Evolutionary conservation across 2,329 filamentous ascomycete genomes (phyloP).

Genomic region (Neonectria hederae): DNA sequence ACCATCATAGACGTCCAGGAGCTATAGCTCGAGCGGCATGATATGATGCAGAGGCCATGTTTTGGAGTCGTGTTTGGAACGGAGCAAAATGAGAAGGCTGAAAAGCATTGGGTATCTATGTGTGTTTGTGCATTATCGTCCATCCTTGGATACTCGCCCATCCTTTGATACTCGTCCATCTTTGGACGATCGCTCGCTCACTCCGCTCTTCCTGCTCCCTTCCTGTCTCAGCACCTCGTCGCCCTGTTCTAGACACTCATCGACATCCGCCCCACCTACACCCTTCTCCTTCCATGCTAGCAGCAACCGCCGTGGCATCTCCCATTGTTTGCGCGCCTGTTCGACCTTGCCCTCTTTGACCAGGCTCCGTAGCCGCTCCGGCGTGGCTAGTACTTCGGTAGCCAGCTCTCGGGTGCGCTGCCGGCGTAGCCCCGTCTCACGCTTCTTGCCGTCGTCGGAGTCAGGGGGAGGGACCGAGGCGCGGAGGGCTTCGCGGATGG

Average conservation of each 20-base stretch:
- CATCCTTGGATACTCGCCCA: slow-evolving; percentile 26
- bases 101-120: slow-evolving; percentile 35
- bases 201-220: slow-evolving; percentile 27
- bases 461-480: slow-evolving; percentile 58
- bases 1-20: slow-evolving; percentile 70
- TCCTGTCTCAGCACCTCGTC: slow-evolving; percentile 56
- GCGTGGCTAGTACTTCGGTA: slow-evolving; percentile 68
- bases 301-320: slow-evolving; percentile 61
- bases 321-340: slow-evolving; percentile 68
- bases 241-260: slow-evolving; percentile 63
- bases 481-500: slow-evolving; percentile 63
- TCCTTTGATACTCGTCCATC: slow-evolving; percentile 32
- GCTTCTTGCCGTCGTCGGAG: slow-evolving; percentile 49
- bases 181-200: slow-evolving; percentile 35
- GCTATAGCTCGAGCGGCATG: slow-evolving; percentile 41
- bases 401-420: slow-evolving; percentile 65
- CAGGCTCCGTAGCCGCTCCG: slow-evolving; percentile 66
- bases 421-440: slow-evolving; percentile 45
- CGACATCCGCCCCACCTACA: slow-evolving; percentile 64
- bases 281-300: slow-evolving; percentile 64
- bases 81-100: slow-evolving; percentile 3
- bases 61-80: slow-evolving; percentile 12
- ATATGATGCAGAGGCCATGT: not conserved
- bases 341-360: slow-evolving; percentile 67
- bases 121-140: slow-evolving; percentile 19